phyloP scores from a whole-genome alignment of 371 early-diverging fungal genomes.

The Mortierella sp. region DNA sequence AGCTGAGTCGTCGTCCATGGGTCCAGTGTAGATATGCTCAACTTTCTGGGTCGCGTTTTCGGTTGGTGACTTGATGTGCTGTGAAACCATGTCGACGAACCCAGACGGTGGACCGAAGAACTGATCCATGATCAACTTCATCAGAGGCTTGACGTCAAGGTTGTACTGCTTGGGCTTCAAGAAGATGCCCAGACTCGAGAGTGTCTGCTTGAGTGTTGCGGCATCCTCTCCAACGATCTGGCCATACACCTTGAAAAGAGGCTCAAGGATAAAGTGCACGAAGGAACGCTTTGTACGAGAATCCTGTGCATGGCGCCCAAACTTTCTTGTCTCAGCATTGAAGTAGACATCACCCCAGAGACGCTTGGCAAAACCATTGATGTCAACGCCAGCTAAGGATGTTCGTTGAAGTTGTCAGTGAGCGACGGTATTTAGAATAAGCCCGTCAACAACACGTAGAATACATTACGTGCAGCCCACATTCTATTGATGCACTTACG shows the following conservation, averaged over 20 bases:
- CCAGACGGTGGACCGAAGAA: slow-evolving; percentile 93
- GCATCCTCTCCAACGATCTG: slow-evolving; percentile 86
- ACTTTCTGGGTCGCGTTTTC: slow-evolving; percentile 79
- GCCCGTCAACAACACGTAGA: background rate
- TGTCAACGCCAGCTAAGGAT: slow-evolving; percentile 76
- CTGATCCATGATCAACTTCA: slow-evolving; percentile 82
- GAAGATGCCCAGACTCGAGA: slow-evolving; percentile 83
- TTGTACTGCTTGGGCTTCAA: slow-evolving; percentile 82
- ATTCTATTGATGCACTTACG: slow-evolving; percentile 62
- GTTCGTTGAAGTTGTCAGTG: no score
- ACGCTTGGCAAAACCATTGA: slow-evolving; percentile 87
- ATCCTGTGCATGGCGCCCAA: slow-evolving; percentile 77
- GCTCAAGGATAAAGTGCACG: slow-evolving; percentile 97
- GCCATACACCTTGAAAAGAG: slow-evolving; percentile 94
- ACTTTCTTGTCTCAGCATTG: slow-evolving; percentile 81
- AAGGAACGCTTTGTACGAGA: slow-evolving; percentile 82
- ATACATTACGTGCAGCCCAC: background rate
- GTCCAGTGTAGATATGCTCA: slow-evolving; percentile 83
- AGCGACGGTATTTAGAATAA: background rate
- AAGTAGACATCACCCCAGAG: slow-evolving; percentile 98
- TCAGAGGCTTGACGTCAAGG: slow-evolving; percentile 85
- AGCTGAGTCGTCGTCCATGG: slow-evolving; percentile 69
- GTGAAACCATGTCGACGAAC: slow-evolving; percentile 90
- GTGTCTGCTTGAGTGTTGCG: slow-evolving; percentile 72
- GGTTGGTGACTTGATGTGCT: slow-evolving; percentile 85